Evolutionary conservation across 768 basidiomycete species (phyloP).

Genomic region (Symmetrospora coprosmae): DNA sequence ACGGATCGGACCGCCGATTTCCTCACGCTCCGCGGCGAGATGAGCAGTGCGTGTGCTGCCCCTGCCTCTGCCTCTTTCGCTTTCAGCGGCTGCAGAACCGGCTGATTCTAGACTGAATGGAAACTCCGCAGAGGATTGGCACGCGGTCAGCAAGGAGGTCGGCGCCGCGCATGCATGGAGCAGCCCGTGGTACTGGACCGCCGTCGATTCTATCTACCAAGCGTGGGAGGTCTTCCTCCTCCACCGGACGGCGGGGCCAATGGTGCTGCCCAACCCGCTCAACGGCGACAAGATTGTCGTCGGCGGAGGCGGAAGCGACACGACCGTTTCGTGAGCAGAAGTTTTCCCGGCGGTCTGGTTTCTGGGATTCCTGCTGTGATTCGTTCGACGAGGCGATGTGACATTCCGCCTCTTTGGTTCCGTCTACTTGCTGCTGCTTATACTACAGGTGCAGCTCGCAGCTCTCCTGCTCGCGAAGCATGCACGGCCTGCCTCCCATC

Average conservation of each 20-base stretch:
- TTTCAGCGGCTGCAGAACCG: too few species aligned
- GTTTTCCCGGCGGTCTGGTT: too few species aligned
- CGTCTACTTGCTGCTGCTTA: too few species aligned
- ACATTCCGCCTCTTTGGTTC: too few species aligned
- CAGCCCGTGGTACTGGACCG: conserved; percentile 4
- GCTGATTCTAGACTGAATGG: too few species aligned
- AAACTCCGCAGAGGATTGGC: conserved; percentile 19
- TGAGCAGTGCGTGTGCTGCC: conserved; percentile 21
- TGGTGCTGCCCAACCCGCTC: not conserved
- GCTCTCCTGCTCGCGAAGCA: too few species aligned
- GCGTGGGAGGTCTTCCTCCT: conserved; percentile 10
- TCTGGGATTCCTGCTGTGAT: too few species aligned
- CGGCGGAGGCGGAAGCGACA: too few species aligned
- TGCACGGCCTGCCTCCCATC: too few species aligned
- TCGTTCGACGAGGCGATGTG: too few species aligned
- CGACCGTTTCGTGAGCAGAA: too few species aligned
- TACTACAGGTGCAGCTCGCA: too few species aligned
- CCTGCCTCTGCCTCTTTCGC: not conserved
- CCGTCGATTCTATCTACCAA: conserved; percentile 18
- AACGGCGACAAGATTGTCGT: not conserved
- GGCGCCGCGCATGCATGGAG: conserved; percentile 1
- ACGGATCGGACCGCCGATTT: conserved; percentile 46
- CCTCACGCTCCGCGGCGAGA: conserved; percentile 29
- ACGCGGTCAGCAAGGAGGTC: conserved; percentile 4
- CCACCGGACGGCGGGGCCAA: conserved; percentile 10